Percentiles rank a stretch among this genome's conserved stretches.
Conservation (phyloP, 1,284 basidiomycete species). For the Apiotrichum mycotoxinovorans region DNA sequence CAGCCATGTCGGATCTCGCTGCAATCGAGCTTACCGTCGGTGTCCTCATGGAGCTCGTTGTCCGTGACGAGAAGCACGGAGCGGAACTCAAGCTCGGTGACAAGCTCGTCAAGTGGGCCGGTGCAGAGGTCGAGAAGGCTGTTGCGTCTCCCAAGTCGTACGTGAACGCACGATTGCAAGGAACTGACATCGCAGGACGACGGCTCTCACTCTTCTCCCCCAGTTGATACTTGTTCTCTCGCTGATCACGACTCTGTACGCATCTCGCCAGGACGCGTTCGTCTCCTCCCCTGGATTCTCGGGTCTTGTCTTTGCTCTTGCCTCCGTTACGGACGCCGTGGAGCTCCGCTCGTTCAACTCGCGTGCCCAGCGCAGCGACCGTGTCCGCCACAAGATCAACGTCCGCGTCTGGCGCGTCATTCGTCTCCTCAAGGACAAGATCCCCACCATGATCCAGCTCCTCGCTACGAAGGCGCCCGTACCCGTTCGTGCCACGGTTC, state of each 20-base stretch:
- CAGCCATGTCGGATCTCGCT: constrained; percentile 22
- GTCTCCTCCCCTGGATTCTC: constrained; percentile 29
- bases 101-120: constrained; percentile 45
- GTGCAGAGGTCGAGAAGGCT: constrained; percentile 38
- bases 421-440: constrained; percentile 26
- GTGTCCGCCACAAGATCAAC: constrained; percentile 34
- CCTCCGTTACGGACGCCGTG: constrained; percentile 39
- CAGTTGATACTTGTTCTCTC: constrained; percentile 34
- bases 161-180: not conserved
- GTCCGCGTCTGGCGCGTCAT: constrained; percentile 40
- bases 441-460: constrained; percentile 34
- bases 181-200: constrained; percentile 18
- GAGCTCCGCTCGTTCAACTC: constrained; percentile 16
- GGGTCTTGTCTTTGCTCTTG: constrained; percentile 36
- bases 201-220: constrained; percentile 32
- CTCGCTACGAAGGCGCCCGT: constrained; percentile 29
- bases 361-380: constrained; percentile 7
- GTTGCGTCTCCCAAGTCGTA: constrained; percentile 17
- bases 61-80: constrained; percentile 34
- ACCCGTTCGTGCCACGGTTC: constrained; percentile 31
- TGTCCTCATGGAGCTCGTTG: constrained; percentile 32
- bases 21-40: constrained; percentile 32
- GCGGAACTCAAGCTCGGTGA: constrained; percentile 37
- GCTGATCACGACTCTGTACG: constrained; percentile 31
- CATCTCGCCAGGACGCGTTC: constrained; percentile 26